Conservation (phyloP, 352 stramenopile species). For the Globisporangium irregulare region DNA sequence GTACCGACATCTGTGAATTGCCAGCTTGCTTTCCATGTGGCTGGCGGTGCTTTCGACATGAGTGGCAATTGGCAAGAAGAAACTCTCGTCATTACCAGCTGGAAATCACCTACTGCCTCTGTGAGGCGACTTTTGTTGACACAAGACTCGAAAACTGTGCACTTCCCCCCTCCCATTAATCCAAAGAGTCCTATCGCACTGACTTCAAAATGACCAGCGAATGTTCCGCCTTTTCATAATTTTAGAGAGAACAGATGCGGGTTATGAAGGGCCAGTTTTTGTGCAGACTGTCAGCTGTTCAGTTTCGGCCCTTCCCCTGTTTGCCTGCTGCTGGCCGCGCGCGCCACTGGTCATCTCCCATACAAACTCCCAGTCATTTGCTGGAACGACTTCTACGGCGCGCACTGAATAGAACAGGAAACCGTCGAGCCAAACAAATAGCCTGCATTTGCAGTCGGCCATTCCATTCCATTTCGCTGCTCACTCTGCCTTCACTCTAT, state of each 20-base stretch:
- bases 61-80: not conserved
- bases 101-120: not conserved
- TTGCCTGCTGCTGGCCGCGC: not conserved
- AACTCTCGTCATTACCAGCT: not conserved
- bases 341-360: not conserved
- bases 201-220: not conserved
- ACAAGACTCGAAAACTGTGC: not conserved
- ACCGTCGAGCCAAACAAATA: not conserved
- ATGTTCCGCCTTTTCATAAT: not conserved
- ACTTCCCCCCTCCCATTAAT: not conserved
- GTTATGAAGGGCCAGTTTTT: not conserved
- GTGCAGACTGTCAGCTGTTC: not conserved
- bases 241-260: not conserved
- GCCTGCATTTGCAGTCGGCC: not conserved
- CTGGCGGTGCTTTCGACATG: not conserved
- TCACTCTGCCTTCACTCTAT: not conserved
- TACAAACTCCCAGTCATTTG: conserved; percentile 3
- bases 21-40: not conserved
- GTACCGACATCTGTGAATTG: not conserved
- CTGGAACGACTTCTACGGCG: conserved; percentile 1
- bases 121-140: not conserved
- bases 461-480: not conserved
- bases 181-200: not conserved
- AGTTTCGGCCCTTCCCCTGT: no score
- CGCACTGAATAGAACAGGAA: not conserved